Evolutionary conservation across 768 basidiomycete genomes (phyloP).

Genomic region (Leccinellum luteum): DNA sequence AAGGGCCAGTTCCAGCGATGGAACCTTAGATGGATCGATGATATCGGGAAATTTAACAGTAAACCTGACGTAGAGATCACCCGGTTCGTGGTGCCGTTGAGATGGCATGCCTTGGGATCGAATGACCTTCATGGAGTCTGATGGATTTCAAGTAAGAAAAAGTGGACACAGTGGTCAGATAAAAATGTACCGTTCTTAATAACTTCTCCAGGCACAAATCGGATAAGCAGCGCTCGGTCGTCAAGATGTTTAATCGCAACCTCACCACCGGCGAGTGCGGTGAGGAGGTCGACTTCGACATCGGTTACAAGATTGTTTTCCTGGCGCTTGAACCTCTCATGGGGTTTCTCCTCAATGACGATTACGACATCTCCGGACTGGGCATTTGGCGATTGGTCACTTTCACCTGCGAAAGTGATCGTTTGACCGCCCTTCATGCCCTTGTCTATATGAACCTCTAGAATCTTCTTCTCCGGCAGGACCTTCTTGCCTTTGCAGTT

Average conservation of each 20-base stretch:
- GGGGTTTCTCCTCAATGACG: constrained; percentile 89
- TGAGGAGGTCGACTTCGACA: constrained; percentile 90
- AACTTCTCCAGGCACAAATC: constrained; percentile 84
- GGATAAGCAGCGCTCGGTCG: constrained; percentile 82
- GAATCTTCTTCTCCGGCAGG: constrained; percentile 88
- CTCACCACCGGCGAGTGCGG: constrained; percentile 88
- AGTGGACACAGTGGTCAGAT: neutral
- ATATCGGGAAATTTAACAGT: constrained; percentile 86
- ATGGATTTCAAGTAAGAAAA: constrained; percentile 2
- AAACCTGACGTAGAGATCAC: constrained; percentile 88
- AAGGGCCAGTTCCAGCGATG: constrained; percentile 79
- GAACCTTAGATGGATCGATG: constrained; percentile 65
- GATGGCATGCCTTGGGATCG: constrained; percentile 98
- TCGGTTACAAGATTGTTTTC: constrained; percentile 86
- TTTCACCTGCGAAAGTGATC: constrained; percentile 85
- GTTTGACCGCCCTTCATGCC: constrained; percentile 96
- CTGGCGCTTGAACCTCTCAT: constrained; percentile 83
- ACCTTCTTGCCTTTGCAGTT: constrained; percentile 96
- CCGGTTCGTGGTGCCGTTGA: constrained; percentile 93
- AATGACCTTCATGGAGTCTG: constrained; percentile 89
- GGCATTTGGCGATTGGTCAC: constrained; percentile 86
- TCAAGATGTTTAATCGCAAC: constrained; percentile 92
- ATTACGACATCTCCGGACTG: constrained; percentile 94
- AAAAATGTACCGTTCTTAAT: constrained; percentile 83
- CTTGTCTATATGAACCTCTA: constrained; percentile 98